A percentile compares a stretch with the other conserved stretches of the same genome.
Conservation (phyloP, 257 asterid genomes). For the Jacaranda mimosifolia region DNA sequence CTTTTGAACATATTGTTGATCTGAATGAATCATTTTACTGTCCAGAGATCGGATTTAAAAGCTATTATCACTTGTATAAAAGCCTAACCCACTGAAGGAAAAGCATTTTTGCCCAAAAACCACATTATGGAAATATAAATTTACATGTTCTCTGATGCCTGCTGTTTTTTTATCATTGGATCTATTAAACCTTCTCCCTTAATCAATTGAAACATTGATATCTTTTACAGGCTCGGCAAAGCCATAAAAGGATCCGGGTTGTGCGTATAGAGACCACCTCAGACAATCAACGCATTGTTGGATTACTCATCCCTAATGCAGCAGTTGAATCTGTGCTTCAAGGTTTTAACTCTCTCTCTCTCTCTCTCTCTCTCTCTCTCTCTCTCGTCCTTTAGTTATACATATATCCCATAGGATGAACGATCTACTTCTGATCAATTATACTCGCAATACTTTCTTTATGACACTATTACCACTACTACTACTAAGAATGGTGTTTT, state of each 20-base stretch:
- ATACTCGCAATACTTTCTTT: not conserved
- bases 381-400: not conserved
- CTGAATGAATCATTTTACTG: too few species aligned
- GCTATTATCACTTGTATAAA: not conserved
- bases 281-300: constrained; percentile 81
- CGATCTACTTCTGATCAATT: not conserved
- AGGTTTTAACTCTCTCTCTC: constrained; percentile 55
- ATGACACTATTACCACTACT: not conserved
- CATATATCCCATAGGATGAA: not conserved
- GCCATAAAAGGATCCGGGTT: constrained; percentile 86
- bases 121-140: not conserved
- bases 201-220: constrained; percentile 15
- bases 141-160: constrained; percentile 18
- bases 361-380: constrained; percentile 10
- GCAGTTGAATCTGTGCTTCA: constrained; percentile 93
- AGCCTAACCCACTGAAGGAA: not conserved
- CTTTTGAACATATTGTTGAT: not conserved
- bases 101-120: not conserved
- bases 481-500: constrained; percentile 16
- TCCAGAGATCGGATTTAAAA: too few species aligned
- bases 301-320: constrained; percentile 91
- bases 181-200: not conserved
- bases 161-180: constrained; percentile 16
- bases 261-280: constrained; percentile 90
- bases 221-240: constrained; percentile 70